Evolutionary conservation across 306 rosid genomes (phyloP).

Genomic region (Pachyrhizus erosus): DNA sequence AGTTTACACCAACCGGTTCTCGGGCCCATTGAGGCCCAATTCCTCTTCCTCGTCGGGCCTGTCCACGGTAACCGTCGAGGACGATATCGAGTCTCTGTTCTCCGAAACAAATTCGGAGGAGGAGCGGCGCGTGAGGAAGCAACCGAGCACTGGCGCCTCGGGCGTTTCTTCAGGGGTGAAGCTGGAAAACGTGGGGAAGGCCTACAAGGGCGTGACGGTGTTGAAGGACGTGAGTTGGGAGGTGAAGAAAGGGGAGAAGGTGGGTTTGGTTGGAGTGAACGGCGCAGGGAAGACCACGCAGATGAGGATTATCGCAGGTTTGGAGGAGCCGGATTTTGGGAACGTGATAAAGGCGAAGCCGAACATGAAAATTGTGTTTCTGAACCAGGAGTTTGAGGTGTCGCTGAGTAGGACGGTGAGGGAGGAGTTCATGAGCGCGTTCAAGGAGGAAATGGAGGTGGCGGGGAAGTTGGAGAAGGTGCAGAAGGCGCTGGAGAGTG

Average conservation of each 20-base stretch:
- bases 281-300: conserved; percentile 98
- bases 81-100: conserved; percentile 80
- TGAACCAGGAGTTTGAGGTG: conserved; percentile 96
- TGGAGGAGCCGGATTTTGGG: conserved; percentile 88
- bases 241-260: conserved; percentile 91
- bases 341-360: conserved; percentile 74
- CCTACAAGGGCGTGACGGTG: conserved; percentile 81
- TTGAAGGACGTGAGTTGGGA: conserved; percentile 87
- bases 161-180: conserved; percentile 81
- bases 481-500: conserved; percentile 85
- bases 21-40: conserved; percentile 35
- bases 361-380: conserved; percentile 86
- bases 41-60: conserved; percentile 30
- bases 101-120: conserved; percentile 51
- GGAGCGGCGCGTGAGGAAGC: conserved; percentile 51
- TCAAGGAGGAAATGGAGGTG: conserved; percentile 93
- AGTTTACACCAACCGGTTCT: conserved; percentile 41
- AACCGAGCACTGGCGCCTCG: conserved; percentile 67
- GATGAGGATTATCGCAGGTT: conserved; percentile 87
- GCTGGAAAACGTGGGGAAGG: conserved; percentile 74
- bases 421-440: conserved; percentile 91
- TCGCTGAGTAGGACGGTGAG: conserved; percentile 79
- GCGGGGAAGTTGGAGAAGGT: conserved; percentile 78
- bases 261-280: conserved; percentile 92
- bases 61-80: conserved; percentile 57